Conservation (phyloP, 768 basidiomycete species). For the Gloeostereum incarnatum region DNA sequence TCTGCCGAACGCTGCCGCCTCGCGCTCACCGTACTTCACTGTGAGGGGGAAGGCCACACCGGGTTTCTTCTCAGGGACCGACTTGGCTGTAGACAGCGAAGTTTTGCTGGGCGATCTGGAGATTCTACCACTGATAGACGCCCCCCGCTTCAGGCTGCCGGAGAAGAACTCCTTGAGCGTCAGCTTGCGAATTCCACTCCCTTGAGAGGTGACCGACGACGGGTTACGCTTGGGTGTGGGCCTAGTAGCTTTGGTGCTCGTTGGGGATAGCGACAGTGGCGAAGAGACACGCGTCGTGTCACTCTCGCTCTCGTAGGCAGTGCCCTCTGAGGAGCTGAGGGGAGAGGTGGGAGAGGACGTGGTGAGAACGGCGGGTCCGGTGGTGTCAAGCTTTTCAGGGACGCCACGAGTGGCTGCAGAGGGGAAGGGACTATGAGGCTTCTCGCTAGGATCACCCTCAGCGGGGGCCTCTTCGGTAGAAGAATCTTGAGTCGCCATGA, state of each 20-base stretch:
- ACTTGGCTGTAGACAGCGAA: conserved; percentile 57
- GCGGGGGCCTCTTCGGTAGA: too few species aligned
- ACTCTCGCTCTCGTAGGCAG: neutral
- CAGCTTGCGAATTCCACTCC: conserved; percentile 61
- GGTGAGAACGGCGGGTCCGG: neutral
- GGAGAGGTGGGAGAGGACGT: conserved; percentile 1
- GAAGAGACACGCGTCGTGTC: conserved; percentile 2
- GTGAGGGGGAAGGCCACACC: conserved; percentile 25
- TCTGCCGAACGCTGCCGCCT: conserved; percentile 94
- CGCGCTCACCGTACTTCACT: conserved; percentile 95
- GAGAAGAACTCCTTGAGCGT: conserved; percentile 74
- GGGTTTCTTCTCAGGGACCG: conserved; percentile 6
- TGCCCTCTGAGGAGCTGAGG: neutral
- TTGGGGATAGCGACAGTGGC: neutral
- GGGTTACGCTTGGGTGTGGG: conserved; percentile 26
- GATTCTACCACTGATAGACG: too few species aligned
- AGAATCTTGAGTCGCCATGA: too few species aligned
- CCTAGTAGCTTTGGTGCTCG: too few species aligned
- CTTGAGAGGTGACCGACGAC: conserved; percentile 41
- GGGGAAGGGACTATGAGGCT: too few species aligned
- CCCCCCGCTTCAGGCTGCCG: conserved; percentile 65
- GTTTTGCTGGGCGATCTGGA: conserved; percentile 55
- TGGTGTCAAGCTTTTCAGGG: conserved; percentile 15
- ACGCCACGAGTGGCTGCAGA: too few species aligned
- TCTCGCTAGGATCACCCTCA: too few species aligned